phyloP scores from a whole-genome alignment of 306 rosid species.

The Cucurbita maxima region DNA sequence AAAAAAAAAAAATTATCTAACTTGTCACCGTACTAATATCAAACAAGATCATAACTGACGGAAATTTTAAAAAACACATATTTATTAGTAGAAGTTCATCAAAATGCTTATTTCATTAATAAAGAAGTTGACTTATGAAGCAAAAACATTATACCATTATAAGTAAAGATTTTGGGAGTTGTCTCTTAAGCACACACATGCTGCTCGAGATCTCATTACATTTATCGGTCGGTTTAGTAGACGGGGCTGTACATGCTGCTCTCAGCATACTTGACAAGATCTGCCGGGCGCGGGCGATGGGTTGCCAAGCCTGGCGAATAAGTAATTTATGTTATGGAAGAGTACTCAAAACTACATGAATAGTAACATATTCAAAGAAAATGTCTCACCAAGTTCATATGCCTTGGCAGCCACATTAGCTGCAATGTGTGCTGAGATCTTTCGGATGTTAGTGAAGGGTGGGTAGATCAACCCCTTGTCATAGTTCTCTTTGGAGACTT shows the following conservation, averaged over 20 bases:
- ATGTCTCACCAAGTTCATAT: slow-evolving; percentile 56
- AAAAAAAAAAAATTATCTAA: no score
- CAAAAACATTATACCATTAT: not conserved
- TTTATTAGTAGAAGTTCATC: no score
- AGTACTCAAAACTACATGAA: no score
- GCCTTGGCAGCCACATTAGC: slow-evolving; percentile 87
- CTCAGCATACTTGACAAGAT: slow-evolving; percentile 72
- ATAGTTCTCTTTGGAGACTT: slow-evolving; percentile 46
- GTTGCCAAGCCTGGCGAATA: slow-evolving; percentile 54
- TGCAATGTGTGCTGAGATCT: slow-evolving; percentile 72
- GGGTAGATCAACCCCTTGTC: slow-evolving; percentile 58
- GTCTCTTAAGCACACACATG: not conserved
- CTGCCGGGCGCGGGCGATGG: slow-evolving; percentile 66
- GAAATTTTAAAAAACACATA: no score
- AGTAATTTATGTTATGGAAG: not conserved
- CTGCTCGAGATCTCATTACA: not conserved
- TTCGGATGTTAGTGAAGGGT: slow-evolving; percentile 57
- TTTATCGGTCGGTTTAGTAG: slow-evolving; percentile 56
- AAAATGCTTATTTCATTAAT: not conserved
- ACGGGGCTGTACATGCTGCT: slow-evolving; percentile 79
- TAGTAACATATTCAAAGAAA: not conserved
- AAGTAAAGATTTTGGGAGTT: not conserved
- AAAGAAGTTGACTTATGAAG: not conserved
- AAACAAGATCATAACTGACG: no score
- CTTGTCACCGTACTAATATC: no score